Conservation (phyloP, 352 stramenopile genomes). For the Pythium diclinum region DNA sequence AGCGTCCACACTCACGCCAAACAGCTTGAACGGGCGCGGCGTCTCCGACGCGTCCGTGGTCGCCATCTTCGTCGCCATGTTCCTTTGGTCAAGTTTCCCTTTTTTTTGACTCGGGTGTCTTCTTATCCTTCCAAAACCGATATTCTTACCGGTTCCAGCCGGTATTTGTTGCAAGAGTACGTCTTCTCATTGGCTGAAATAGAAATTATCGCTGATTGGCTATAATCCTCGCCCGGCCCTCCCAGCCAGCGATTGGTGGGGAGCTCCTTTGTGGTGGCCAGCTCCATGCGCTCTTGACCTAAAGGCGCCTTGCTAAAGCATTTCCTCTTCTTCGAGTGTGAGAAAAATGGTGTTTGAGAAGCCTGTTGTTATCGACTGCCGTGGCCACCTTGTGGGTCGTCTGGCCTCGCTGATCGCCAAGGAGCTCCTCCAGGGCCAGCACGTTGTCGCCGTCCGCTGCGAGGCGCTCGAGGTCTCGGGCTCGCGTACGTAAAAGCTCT, state of each 20-base stretch:
- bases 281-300: background rate
- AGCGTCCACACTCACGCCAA: conserved; percentile 17
- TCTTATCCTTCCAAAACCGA: conserved; percentile 8
- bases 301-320: too few species aligned
- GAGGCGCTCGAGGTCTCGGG: conserved; percentile 99
- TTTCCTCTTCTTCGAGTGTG: conserved; percentile 68
- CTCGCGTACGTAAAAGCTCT: conserved; percentile 78
- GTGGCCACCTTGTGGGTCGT: conserved; percentile 97
- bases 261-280: conserved; percentile 10
- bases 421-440: conserved; percentile 98
- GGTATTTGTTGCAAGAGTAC: conserved; percentile 5
- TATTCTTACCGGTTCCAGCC: conserved; percentile 8
- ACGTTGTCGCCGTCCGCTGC: conserved; percentile 97
- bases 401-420: conserved; percentile 98
- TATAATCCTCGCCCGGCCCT: conserved; percentile 14
- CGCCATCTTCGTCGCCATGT: conserved; percentile 20
- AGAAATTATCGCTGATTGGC: conserved; percentile 14
- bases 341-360: conserved; percentile 93
- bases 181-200: conserved; percentile 21
- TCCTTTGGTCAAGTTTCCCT: conserved; percentile 17
- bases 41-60: background rate
- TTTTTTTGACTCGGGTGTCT: conserved; percentile 20
- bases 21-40: conserved; percentile 29
- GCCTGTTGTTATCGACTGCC: conserved; percentile 97
- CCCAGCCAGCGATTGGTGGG: conserved; percentile 33